Base-by-base conservation (phyloP, 495 filamentous ascomycete genomes). In the Penicillium samsonianum region DNA sequence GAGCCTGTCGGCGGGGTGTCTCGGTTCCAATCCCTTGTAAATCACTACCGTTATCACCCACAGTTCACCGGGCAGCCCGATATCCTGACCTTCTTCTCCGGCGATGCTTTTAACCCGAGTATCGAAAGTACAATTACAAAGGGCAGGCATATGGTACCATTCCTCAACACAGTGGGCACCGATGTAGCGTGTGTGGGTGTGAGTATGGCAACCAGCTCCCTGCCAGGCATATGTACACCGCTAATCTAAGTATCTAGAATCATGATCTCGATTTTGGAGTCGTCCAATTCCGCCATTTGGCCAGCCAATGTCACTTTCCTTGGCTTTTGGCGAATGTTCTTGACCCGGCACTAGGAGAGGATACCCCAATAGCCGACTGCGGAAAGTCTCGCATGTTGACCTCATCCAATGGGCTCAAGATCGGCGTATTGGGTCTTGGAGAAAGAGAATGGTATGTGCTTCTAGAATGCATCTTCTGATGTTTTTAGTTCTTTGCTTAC, bases 181-280 rank as follows among this genome's bases (percentile, higher is more conserved):
- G 81, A 87, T 66, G 87, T 87, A 20, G 89, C 90, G 5, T 88
- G 89, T 73, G 80, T 91, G 52, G 92, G 92, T 50, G 88, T 91
- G 77, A 63, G 87, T 80, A 60, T 40, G 45, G 14, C 43, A 48
- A 46, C 11, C 45, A 22, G n/a, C 38, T 58, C 7, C n/a, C 23
- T 33, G 40, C 28, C 57, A 7, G 30, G 44, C 31, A 45, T 17
- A 38, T 44, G 23, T 20, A 55, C 57, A 51, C 41, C 51, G 57
- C 60, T 65, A 35, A 66, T 53, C 28, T 58, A 6, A 19, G 8
- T 8, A 12, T 28, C 50, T 57, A 85, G 82, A 96, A 96, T 67
- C 92, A 96, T 70, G 92, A 96, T 67, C 84, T 96, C 37, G 92
- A 96, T 70, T 96, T 96, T 65, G 92, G 92, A n/a, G 87, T 93